Conservation (phyloP, 176 grass and related monocot species). For the Juncus effusus region DNA sequence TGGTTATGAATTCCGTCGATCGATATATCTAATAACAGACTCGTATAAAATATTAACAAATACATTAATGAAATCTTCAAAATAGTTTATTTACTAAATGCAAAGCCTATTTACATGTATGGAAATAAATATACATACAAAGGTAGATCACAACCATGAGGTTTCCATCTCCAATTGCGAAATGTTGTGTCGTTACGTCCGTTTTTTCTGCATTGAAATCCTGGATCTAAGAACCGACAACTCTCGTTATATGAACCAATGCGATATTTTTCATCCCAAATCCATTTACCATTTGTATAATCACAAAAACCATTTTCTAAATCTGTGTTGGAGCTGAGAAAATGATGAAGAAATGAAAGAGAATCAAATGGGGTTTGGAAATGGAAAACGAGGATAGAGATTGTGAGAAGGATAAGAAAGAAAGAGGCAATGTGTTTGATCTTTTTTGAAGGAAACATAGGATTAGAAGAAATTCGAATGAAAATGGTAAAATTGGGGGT, state of each 20-base stretch:
- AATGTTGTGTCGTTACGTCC: constrained; percentile 34
- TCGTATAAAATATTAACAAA: too few relatives aligned
- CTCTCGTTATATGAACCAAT: constrained; percentile 29
- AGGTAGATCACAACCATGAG: constrained; percentile 38
- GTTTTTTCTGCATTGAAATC: constrained; percentile 52
- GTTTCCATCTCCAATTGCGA: constrained; percentile 46
- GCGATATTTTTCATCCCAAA: constrained; percentile 7
- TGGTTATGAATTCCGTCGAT: too few relatives aligned
- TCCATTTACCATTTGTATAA: constrained; percentile 51
- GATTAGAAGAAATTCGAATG: too few relatives aligned
- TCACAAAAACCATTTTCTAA: constrained; percentile 26
- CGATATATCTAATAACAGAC: too few relatives aligned
- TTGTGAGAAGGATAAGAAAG: constrained; percentile 17
- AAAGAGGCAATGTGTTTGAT: constrained; percentile 9
- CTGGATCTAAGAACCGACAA: constrained; percentile 60
- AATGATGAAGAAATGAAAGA: constrained; percentile 18
- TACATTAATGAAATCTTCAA: too few relatives aligned
- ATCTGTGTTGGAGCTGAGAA: constrained; percentile 6
- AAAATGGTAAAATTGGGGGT: too few relatives aligned
- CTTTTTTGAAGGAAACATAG: not conserved
- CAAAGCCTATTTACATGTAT: not conserved
- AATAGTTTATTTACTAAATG: too few relatives aligned
- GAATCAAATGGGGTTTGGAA: constrained; percentile 25
- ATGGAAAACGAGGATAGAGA: constrained; percentile 29
- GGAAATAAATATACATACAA: constrained; percentile 29